Evolutionary conservation across 2,329 filamentous ascomycete genomes (phyloP).

Genomic region (Meredithiella fracta): DNA sequence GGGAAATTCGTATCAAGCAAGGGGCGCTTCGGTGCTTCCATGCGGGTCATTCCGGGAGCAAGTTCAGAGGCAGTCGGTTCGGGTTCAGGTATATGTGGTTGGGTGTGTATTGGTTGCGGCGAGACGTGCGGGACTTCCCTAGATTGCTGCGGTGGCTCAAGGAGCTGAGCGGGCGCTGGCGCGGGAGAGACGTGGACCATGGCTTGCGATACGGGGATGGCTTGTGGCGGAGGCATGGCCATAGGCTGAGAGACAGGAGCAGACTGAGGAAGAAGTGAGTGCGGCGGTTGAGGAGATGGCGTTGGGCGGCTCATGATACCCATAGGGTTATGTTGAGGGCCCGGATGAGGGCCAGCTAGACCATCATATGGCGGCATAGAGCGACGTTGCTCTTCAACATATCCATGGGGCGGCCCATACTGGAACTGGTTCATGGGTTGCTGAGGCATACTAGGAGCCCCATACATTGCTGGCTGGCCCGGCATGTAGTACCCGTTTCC

Average conservation of each 20-base stretch:
- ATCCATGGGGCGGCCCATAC: conserved; percentile 30
- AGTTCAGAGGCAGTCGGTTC: conserved; percentile 34
- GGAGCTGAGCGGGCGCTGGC: conserved; percentile 29
- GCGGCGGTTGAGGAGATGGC: conserved; percentile 42
- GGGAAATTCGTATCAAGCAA: conserved; percentile 27
- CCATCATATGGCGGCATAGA: conserved; percentile 36
- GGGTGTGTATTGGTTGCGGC: conserved; percentile 16
- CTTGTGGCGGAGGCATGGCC: background rate
- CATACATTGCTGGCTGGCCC: conserved; percentile 19
- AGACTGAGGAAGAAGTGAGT: conserved; percentile 29
- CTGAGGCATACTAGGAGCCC: conserved; percentile 15
- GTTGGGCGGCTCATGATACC: conserved; percentile 31
- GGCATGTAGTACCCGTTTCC: conserved; percentile 17
- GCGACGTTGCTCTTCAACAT: conserved; percentile 59
- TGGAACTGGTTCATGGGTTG: conserved; percentile 7
- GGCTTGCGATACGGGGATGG: conserved; percentile 21
- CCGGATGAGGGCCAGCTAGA: conserved; percentile 33
- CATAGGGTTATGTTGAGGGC: conserved; percentile 19
- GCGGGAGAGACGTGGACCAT: conserved; percentile 35
- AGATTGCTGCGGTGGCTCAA: conserved; percentile 22
- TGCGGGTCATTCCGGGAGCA: conserved; percentile 31
- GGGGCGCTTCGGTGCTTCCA: conserved; percentile 24
- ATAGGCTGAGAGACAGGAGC: conserved; percentile 1
- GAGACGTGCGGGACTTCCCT: conserved; percentile 26
- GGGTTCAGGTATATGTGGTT: conserved; percentile 33